Evolutionary conservation across 169 alveolate genomes (phyloP), one percentile per base, ranked within the genome.

Genomic region (Plasmodium yoelii): DNA sequence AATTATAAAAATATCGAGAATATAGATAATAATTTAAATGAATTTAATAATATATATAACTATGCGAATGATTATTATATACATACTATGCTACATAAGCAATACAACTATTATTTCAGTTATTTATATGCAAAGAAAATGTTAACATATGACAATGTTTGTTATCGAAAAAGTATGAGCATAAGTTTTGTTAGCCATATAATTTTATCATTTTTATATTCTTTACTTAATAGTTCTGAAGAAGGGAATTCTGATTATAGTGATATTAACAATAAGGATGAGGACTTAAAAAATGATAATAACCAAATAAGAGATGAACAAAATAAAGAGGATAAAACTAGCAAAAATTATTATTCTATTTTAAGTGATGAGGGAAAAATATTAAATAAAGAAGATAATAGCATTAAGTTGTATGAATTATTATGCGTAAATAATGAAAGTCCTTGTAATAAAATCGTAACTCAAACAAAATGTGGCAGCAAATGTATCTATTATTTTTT

Each of bases 91-190:
- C 39, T 86, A 18, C 91, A 86, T 65, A 86, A 86, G 19, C 91
- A 86, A 28, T 86, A 86, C 57, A 86, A 86, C 49, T 86, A 86
- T 56, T 86, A 86, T 44, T 86, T 86, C 57, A 86, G 91, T 73
- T 86, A 70, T 53, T 60, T 86, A 56, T 86, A 57, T 65, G 91
- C 91, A 44, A 86, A 86, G 46, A 86, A 86, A 86, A 69, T 86
- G 87, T 34, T 86, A 59, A 57, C 77, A 12, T 86, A 86, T 51
- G 91, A 86, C 51, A 86, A 86, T 65, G 91, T 86, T 12, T 86
- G 91, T 64, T 86, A 86, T 26, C 28, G 91, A 39, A 86, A 86
- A 69, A 86, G 91, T 49, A 86, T 86, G 91, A 86, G 91, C 56
- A 86, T 86, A 15, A 86, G 91, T 26, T 86, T 86, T 42, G 91